Conservation (phyloP, 2,329 filamentous ascomycete species). For the Neonectria hederae region DNA sequence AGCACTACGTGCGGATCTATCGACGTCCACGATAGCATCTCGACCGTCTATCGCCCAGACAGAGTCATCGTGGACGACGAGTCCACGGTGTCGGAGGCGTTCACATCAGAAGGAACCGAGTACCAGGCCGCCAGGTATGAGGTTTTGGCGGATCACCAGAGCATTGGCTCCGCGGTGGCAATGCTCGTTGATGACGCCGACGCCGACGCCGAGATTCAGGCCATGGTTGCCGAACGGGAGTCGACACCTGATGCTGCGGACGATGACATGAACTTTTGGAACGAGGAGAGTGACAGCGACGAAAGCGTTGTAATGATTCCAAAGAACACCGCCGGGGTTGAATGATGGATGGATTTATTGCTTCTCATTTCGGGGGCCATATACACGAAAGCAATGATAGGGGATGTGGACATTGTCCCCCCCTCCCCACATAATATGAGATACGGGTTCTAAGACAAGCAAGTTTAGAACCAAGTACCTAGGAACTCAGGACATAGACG, state of each 20-base stretch:
- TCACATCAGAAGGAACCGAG: conserved; percentile 44
- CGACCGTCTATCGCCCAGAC: conserved; percentile 47
- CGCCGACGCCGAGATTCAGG: conserved; percentile 28
- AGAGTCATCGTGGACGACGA: conserved; percentile 48
- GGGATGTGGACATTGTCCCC: background rate
- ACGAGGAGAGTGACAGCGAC: conserved; percentile 12
- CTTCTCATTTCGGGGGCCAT: background rate
- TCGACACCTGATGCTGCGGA: conserved; percentile 15
- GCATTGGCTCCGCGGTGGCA: conserved; percentile 36
- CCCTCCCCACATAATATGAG: background rate
- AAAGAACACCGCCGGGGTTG: background rate
- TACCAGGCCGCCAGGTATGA: conserved; percentile 48
- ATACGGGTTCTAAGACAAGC: background rate
- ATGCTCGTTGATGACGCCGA: conserved; percentile 38
- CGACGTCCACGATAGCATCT: conserved; percentile 52
- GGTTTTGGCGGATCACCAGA: conserved; percentile 46
- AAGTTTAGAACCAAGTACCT: background rate
- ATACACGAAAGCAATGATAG: conserved; percentile 17
- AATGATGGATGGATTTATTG: background rate
- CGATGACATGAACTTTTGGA: conserved; percentile 18
- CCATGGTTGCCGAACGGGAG: conserved; percentile 18
- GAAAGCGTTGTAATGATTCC: conserved; percentile 23
- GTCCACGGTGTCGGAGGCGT: conserved; percentile 49
- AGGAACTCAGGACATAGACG: background rate
- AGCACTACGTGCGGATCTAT: conserved; percentile 49